Evolutionary conservation across 306 rosid genomes (phyloP).

Genomic region (Castanea mollissima): DNA sequence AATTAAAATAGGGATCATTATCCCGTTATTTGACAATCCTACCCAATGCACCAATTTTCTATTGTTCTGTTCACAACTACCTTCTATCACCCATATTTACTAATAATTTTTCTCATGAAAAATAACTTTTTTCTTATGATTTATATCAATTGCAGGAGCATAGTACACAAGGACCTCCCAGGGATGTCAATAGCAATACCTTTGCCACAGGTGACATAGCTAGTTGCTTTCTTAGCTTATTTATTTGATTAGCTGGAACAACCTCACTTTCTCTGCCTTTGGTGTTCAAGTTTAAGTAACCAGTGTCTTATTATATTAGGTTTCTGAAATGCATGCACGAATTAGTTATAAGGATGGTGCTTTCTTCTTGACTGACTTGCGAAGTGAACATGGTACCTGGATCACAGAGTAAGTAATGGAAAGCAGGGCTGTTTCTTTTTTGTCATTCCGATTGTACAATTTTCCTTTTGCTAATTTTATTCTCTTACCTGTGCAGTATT

Average conservation of each 20-base stretch:
- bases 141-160: conserved; percentile 45
- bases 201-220: conserved; percentile 55
- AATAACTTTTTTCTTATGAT: conserved; percentile 1
- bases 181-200: conserved; percentile 51
- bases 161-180: conserved; percentile 29
- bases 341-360: conserved; percentile 69
- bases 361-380: conserved; percentile 77
- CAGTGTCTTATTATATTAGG: conserved; percentile 36
- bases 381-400: conserved; percentile 81
- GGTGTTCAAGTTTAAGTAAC: conserved; percentile 9
- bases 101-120: neutral
- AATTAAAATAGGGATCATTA: neutral
- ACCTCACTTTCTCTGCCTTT: neutral
- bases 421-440: neutral
- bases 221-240: neutral
- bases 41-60: neutral
- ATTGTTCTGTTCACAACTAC: conserved; percentile 9
- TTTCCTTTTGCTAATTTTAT: neutral
- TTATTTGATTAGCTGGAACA: neutral
- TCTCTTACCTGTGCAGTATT: conserved; percentile 41
- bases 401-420: conserved; percentile 64
- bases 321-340: conserved; percentile 72
- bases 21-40: neutral
- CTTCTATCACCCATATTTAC: neutral
- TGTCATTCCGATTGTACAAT: neutral